phyloP scores from a whole-genome alignment of 345 rosid species.

The Erodium maritimum region DNA sequence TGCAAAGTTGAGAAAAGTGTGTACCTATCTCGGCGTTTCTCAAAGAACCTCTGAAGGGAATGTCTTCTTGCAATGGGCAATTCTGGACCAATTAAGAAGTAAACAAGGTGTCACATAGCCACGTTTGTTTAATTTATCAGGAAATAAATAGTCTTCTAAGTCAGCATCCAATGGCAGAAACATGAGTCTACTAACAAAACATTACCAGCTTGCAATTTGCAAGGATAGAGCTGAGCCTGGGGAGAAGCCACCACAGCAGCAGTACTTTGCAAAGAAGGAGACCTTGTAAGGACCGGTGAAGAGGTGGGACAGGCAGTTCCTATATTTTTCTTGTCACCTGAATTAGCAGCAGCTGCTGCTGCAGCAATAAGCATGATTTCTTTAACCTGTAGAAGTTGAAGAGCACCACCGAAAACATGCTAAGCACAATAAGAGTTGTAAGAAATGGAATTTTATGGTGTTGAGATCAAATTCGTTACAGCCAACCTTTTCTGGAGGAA shows the following conservation, averaged over 20 bases:
- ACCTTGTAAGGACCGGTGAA: slow-evolving; percentile 49
- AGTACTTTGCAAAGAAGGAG: slow-evolving; percentile 63
- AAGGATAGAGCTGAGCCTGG: slow-evolving; percentile 28
- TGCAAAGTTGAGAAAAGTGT: background rate
- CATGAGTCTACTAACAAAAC: slow-evolving; percentile 3
- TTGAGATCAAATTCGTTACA: background rate
- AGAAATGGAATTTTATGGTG: background rate
- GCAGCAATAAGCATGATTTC: slow-evolving; percentile 54
- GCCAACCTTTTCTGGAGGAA: slow-evolving; percentile 52
- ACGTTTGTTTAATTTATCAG: no score
- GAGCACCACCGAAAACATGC: background rate
- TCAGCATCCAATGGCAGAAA: background rate
- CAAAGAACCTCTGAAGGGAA: slow-evolving; percentile 75
- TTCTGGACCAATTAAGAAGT: slow-evolving; percentile 23
- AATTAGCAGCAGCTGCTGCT: slow-evolving; percentile 12
- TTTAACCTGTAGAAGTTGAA: slow-evolving; percentile 20
- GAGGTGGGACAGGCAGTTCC: slow-evolving; percentile 17
- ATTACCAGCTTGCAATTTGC: slow-evolving; percentile 63
- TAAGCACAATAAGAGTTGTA: slow-evolving; percentile 11
- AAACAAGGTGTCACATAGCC: slow-evolving; percentile 3
- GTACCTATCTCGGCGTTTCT: slow-evolving; percentile 74
- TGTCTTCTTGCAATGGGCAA: slow-evolving; percentile 69
- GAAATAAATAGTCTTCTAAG: no score
- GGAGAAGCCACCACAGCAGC: slow-evolving; percentile 39
- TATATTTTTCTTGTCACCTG: slow-evolving; percentile 28